phyloP scores from a whole-genome alignment of 2,329 filamentous ascomycete species.

The Cladosporium sp. region DNA sequence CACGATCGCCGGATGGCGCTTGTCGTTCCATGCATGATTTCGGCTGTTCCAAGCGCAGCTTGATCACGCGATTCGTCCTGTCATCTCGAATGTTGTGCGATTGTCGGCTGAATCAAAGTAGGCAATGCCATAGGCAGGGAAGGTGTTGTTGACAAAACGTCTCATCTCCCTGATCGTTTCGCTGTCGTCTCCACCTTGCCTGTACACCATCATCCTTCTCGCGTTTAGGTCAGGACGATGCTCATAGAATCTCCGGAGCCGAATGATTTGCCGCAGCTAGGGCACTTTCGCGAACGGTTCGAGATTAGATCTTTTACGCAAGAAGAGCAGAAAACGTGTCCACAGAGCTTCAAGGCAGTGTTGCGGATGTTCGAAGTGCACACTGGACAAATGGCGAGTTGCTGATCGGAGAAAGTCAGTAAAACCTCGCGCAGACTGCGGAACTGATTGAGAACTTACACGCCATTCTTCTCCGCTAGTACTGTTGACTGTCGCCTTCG shows the following conservation, averaged over 20 bases:
- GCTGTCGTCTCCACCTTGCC: too few species aligned
- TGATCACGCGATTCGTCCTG: too few species aligned
- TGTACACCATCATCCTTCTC: not conserved
- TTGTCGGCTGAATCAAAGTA: too few species aligned
- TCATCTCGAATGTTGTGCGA: too few species aligned
- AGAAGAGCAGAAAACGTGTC: constrained; percentile 86
- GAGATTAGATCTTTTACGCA: constrained; percentile 87
- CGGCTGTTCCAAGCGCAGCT: too few species aligned
- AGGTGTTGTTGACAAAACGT: not conserved
- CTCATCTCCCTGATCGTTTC: not conserved
- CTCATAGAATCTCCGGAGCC: constrained; percentile 85
- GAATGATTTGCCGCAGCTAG: constrained; percentile 87
- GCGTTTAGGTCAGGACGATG: constrained; percentile 32
- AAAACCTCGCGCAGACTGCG: not conserved
- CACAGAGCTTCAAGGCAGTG: constrained; percentile 87
- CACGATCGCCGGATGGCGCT: too few species aligned
- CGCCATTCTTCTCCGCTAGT: constrained; percentile 81
- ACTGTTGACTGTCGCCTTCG: constrained; percentile 61
- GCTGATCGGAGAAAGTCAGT: constrained; percentile 39
- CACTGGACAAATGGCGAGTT: constrained; percentile 80
- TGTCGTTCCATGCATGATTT: too few species aligned
- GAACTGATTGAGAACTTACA: not conserved
- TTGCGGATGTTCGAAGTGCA: constrained; percentile 94
- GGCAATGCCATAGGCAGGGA: too few species aligned
- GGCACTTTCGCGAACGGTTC: constrained; percentile 91